Evolutionary conservation across 768 basidiomycete genomes (phyloP).

Genomic region (Suillus placidus): DNA sequence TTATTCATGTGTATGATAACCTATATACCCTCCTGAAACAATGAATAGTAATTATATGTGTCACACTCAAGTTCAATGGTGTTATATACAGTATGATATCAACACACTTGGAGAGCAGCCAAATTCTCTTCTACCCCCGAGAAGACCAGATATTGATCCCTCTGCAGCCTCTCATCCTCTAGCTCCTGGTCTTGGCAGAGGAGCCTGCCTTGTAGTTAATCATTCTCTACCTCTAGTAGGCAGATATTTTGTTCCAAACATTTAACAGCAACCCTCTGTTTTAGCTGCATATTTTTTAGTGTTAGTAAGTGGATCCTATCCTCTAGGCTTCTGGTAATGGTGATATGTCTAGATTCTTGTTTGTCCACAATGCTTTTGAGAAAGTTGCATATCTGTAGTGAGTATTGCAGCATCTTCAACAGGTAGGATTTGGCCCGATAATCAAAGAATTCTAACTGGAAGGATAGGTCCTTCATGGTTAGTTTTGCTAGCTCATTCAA

Average conservation of each 20-base stretch:
- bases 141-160: neutral
- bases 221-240: neutral
- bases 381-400: neutral
- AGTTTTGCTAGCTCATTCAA: neutral
- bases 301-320: neutral
- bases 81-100: neutral
- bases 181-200: neutral
- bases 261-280: neutral
- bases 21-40: neutral
- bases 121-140: neutral
- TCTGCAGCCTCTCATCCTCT: neutral
- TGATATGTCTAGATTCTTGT: neutral
- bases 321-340: neutral
- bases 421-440: neutral
- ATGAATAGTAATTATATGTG: neutral
- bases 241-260: neutral
- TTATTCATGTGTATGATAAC: neutral
- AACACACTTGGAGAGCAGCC: neutral
- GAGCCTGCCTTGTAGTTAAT: neutral
- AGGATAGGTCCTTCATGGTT: neutral
- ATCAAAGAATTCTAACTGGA: neutral
- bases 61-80: neutral
- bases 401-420: neutral
- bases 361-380: neutral
- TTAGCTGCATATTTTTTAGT: neutral